Conservation (phyloP, 1,139 yeast species). For the Saccharomyces pastorianus region DNA sequence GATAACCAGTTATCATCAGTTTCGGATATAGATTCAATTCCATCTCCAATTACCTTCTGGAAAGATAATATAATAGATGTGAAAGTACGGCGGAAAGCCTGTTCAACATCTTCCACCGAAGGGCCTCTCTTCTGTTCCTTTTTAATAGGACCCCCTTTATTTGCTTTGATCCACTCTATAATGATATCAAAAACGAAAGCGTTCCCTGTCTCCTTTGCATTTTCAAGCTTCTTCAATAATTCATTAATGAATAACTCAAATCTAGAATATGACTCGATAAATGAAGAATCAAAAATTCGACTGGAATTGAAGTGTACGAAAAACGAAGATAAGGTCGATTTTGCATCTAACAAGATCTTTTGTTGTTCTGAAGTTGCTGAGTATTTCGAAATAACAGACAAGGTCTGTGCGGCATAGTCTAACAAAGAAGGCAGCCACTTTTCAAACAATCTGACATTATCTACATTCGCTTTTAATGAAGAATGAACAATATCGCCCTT, state of each 20-base stretch:
- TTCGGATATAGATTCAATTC: conserved; percentile 34
- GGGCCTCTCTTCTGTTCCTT: conserved; percentile 3
- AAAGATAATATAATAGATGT: conserved; percentile 57
- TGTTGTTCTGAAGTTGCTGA: conserved; percentile 1
- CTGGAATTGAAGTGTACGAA: not conserved
- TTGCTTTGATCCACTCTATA: conserved; percentile 33
- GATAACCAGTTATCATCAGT: conserved; percentile 64
- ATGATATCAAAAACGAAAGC: conserved; percentile 44
- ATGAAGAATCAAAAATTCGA: conserved; percentile 15
- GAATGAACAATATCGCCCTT: conserved; percentile 13
- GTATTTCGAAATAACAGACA: conserved; percentile 4
- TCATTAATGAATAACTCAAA: conserved; percentile 20
- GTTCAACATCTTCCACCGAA: conserved; percentile 40
- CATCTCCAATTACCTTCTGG: conserved; percentile 45
- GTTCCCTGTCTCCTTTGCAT: conserved; percentile 33
- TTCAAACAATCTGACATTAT: conserved; percentile 11
- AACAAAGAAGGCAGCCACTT: conserved; percentile 45
- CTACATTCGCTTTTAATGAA: conserved; percentile 7
- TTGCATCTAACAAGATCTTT: not conserved
- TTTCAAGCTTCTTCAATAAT: conserved; percentile 19
- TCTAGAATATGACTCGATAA: conserved; percentile 18
- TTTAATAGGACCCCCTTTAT: not conserved
- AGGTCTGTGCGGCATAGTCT: conserved; percentile 37
- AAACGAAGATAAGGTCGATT: not conserved
- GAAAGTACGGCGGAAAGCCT: conserved; percentile 43